phyloP scores from a whole-genome alignment of 768 basidiomycete species.

The Tylopilus sp. region DNA sequence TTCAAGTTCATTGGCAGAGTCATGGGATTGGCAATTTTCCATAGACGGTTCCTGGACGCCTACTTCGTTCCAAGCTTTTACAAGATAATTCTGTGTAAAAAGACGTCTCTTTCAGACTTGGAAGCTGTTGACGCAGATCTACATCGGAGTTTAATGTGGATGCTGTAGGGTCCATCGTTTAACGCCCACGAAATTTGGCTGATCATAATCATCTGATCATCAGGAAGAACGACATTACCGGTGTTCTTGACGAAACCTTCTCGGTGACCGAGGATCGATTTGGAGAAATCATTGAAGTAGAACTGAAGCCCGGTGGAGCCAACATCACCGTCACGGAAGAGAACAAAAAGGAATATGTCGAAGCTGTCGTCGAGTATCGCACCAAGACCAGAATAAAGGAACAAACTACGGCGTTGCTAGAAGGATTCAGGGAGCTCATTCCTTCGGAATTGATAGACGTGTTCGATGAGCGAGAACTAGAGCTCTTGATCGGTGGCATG shows the following conservation, averaged over 20 bases:
- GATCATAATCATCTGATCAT: neutral
- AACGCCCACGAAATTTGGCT: neutral
- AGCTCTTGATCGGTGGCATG: slow-evolving; percentile 90
- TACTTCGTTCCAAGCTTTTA: slow-evolving; percentile 81
- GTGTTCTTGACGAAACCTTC: slow-evolving; percentile 71
- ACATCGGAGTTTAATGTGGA: slow-evolving; percentile 67
- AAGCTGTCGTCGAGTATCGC: slow-evolving; percentile 76
- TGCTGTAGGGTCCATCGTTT: slow-evolving; percentile 52
- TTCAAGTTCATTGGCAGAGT: slow-evolving; percentile 80
- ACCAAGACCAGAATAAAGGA: slow-evolving; percentile 78
- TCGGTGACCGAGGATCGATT: slow-evolving; percentile 70
- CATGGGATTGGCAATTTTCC: slow-evolving; percentile 74
- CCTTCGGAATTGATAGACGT: slow-evolving; percentile 82
- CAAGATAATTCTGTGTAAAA: slow-evolving; percentile 70
- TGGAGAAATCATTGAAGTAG: slow-evolving; percentile 65
- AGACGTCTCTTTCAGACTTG: slow-evolving; percentile 57
- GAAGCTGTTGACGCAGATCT: slow-evolving; percentile 69
- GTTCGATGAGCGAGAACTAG: slow-evolving; percentile 88
- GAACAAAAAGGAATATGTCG: slow-evolving; percentile 78
- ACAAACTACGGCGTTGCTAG: slow-evolving; percentile 84
- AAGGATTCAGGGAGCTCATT: slow-evolving; percentile 80
- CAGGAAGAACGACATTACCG: slow-evolving; percentile 76
- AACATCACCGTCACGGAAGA: slow-evolving; percentile 63
- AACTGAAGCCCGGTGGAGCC: slow-evolving; percentile 61
- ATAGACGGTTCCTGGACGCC: slow-evolving; percentile 72